These are phyloP conservation scores for Didymella keratinophila DNA, from an alignment of 2,329 filamentous ascomycete genomes.

Conservation along the genomic window DNA sequence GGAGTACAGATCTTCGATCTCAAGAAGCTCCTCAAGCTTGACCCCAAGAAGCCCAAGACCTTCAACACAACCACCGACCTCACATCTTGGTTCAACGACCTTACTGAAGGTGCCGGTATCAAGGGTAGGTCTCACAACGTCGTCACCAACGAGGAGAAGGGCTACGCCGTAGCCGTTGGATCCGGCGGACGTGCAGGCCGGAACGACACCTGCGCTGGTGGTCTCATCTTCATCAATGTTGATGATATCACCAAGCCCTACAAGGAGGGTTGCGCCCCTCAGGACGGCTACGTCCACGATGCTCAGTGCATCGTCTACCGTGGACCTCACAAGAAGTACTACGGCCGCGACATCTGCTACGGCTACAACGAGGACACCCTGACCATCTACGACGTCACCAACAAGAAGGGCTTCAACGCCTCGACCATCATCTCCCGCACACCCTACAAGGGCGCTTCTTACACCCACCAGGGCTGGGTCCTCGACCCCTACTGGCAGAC, in stretches of 20 bases:
- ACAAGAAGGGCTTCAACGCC: constrained; percentile 63
- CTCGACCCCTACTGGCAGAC: constrained; percentile 50
- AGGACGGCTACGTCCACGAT: constrained; percentile 68
- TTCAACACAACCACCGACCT: constrained; percentile 43
- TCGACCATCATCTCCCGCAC: constrained; percentile 64
- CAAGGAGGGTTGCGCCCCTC: constrained; percentile 61
- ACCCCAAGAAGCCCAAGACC: constrained; percentile 41
- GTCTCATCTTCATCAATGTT: constrained; percentile 66
- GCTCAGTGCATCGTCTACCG: constrained; percentile 66
- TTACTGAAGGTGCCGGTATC: constrained; percentile 30
- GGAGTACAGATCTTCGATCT: constrained; percentile 69
- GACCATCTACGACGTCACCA: constrained; percentile 61
- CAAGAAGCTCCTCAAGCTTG: constrained; percentile 50
- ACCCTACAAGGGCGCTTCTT: constrained; percentile 62
- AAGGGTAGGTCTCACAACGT: constrained; percentile 49
- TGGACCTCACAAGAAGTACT: constrained; percentile 60
- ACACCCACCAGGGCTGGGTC: constrained; percentile 68
- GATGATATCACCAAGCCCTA: constrained; percentile 56
- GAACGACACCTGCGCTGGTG: constrained; percentile 56
- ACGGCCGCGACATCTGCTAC: constrained; percentile 63
- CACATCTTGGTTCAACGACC: constrained; percentile 38
- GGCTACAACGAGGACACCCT: constrained; percentile 64
- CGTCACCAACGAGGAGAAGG: constrained; percentile 46
- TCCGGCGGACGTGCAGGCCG: constrained; percentile 40
- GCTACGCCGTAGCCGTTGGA: constrained; percentile 48